Conservation (phyloP, 352 stramenopile species). For the Phytophthora citrophthora region DNA sequence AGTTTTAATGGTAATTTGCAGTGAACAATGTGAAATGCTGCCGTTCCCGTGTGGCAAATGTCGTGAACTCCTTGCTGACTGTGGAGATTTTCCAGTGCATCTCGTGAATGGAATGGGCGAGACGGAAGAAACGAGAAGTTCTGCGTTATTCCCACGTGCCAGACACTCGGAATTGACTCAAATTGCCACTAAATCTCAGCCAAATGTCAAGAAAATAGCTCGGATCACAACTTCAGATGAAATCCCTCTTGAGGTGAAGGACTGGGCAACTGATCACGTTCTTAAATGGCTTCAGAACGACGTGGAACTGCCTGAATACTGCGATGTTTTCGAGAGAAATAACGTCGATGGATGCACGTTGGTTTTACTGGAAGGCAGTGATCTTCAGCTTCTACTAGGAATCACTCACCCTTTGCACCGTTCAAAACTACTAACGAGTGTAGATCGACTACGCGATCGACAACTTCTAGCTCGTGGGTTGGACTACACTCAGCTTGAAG, state of each 20-base stretch:
- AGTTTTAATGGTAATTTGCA: slow-evolving; percentile 63
- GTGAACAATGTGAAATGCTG: slow-evolving; percentile 53
- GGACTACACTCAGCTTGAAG: slow-evolving; percentile 73
- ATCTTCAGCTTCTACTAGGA: slow-evolving; percentile 70
- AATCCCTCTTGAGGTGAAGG: slow-evolving; percentile 41
- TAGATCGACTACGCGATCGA: slow-evolving; percentile 72
- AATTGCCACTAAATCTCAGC: slow-evolving; percentile 7
- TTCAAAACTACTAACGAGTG: slow-evolving; percentile 50
- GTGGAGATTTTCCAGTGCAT: slow-evolving; percentile 80
- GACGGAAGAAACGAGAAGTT: slow-evolving; percentile 63
- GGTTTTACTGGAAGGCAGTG: slow-evolving; percentile 54
- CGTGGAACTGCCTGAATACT: slow-evolving; percentile 64
- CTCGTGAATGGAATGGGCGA: slow-evolving; percentile 59
- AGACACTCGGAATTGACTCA: slow-evolving; percentile 37
- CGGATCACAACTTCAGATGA: not conserved
- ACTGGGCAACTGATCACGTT: slow-evolving; percentile 68
- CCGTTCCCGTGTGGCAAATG: slow-evolving; percentile 70
- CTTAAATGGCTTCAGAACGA: slow-evolving; percentile 51
- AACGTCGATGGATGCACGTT: slow-evolving; percentile 72
- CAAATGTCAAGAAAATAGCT: not conserved
- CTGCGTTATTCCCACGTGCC: slow-evolving; percentile 61
- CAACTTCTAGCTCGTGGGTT: slow-evolving; percentile 63
- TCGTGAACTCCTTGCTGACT: slow-evolving; percentile 71
- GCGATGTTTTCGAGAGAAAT: slow-evolving; percentile 55
- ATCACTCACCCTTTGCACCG: slow-evolving; percentile 70